Percentiles rank a stretch among this genome's conserved stretches.
phyloP scores from a whole-genome alignment of 805 yeast species.

The Spathaspora hagerdaliae region DNA sequence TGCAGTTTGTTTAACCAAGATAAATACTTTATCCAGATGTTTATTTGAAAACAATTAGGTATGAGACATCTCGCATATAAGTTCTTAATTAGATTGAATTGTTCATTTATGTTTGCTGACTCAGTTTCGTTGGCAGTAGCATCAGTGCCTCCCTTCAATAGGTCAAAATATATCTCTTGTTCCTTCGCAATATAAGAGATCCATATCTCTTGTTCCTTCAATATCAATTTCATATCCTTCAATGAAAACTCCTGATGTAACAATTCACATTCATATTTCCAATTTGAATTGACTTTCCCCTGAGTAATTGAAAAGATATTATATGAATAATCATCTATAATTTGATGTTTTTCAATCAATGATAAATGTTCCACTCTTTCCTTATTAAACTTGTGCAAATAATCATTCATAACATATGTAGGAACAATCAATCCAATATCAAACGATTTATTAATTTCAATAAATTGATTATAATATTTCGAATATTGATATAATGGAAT shows the following conservation, averaged over 20 bases:
- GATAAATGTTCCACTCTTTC: conserved; percentile 23
- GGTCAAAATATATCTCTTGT: conserved; percentile 22
- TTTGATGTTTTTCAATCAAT: conserved; percentile 33
- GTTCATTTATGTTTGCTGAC: not conserved
- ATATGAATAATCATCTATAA: conserved; percentile 43
- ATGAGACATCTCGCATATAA: conserved; percentile 72
- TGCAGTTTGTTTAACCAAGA: conserved; percentile 42
- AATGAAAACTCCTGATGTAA: conserved; percentile 57
- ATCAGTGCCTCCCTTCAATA: not conserved
- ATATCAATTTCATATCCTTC: conserved; percentile 23
- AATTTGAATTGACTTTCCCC: conserved; percentile 49
- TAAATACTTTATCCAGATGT: conserved; percentile 67
- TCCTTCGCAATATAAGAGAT: conserved; percentile 55
- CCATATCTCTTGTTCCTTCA: conserved; percentile 55
- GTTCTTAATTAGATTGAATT: conserved; percentile 30
- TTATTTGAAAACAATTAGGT: conserved; percentile 57
- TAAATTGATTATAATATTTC: conserved; percentile 56
- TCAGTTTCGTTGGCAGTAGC: not conserved
- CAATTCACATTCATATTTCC: conserved; percentile 70
- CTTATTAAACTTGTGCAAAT: conserved; percentile 20
- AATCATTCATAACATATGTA: conserved; percentile 10
- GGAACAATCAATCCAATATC: conserved; percentile 22
- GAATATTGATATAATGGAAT: conserved; percentile 88
- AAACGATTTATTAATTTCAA: conserved; percentile 33
- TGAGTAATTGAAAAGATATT: conserved; percentile 46